phyloP scores from a whole-genome alignment of 139 green algal species.

The Tetraselmis chui region DNA sequence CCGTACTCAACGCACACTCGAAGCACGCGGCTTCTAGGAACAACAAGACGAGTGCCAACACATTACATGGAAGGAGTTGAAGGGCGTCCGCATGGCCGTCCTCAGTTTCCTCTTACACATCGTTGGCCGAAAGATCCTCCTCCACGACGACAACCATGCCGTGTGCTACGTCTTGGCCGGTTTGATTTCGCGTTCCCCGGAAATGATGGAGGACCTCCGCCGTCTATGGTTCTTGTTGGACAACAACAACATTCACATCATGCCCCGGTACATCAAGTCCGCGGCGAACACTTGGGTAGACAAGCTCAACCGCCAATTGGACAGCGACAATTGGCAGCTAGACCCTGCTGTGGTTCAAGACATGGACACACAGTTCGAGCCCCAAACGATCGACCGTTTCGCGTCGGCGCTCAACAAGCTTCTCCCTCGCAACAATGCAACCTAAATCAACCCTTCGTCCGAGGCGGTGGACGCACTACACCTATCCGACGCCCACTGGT shows the following conservation, averaged over 20 bases:
- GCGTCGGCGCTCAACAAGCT: not conserved
- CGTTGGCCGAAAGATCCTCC: not conserved
- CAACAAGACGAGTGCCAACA: not conserved
- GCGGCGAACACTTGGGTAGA: not conserved
- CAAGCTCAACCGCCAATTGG: not conserved
- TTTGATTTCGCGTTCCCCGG: not conserved
- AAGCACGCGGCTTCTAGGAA: not conserved
- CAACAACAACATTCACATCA: not conserved
- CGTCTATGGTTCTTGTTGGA: not conserved
- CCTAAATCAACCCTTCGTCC: not conserved
- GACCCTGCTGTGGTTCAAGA: not conserved
- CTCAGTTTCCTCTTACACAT: not conserved
- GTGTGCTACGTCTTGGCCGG: not conserved
- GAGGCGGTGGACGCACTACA: not conserved
- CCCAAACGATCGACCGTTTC: not conserved
- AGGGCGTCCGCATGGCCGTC: not conserved
- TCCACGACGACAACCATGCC: not conserved
- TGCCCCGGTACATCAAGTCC: not conserved
- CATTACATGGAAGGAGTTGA: not conserved
- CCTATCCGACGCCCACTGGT: not conserved
- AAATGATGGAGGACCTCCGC: not conserved
- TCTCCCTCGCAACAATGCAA: not conserved
- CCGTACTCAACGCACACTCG: not conserved
- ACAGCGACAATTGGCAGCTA: not conserved
- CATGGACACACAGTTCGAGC: not conserved